A percentile compares a stretch with the other conserved stretches of the same genome.
phyloP scores from a whole-genome alignment of 108 stramenopile species.

The Pseudonitzschia delicatissima region DNA sequence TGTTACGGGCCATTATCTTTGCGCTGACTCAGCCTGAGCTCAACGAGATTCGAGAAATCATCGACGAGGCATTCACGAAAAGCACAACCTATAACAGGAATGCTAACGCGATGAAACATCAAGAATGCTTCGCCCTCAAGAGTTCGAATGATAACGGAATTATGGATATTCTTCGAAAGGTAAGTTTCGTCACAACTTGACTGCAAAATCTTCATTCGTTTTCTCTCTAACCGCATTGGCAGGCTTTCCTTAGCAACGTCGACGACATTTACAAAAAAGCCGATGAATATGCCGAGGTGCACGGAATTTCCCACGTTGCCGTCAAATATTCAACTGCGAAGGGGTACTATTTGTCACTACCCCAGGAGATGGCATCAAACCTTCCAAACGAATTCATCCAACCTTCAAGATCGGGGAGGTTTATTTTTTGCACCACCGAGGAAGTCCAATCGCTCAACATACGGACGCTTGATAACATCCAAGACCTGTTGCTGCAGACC shows the following conservation, averaged over 20 bases:
- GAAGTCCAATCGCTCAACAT: conserved; percentile 78
- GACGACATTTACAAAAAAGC: conserved; percentile 88
- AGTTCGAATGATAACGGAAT: conserved; percentile 74
- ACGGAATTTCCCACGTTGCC: conserved; percentile 65
- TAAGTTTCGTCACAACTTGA: background rate
- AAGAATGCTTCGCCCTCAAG: conserved; percentile 90
- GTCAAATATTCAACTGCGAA: conserved; percentile 68
- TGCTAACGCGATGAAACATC: conserved; percentile 82
- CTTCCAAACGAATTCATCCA: conserved; percentile 81
- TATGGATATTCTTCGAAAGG: conserved; percentile 79
- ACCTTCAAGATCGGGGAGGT: conserved; percentile 63
- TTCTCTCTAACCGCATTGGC: background rate
- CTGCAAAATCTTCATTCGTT: background rate
- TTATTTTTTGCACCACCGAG: conserved; percentile 86
- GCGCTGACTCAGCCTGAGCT: conserved; percentile 73
- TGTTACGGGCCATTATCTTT: conserved; percentile 73
- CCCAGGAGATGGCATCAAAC: conserved; percentile 49
- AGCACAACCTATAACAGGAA: conserved; percentile 73
- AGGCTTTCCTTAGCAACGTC: conserved; percentile 82
- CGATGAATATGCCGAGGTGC: conserved; percentile 80
- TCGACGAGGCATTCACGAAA: conserved; percentile 72
- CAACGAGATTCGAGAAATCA: conserved; percentile 49
- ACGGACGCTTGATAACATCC: conserved; percentile 83
- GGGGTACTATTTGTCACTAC: conserved; percentile 79
- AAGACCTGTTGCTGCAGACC: conserved; percentile 83